Evolutionary conservation across 2,329 filamentous ascomycete species (phyloP), one percentile per base, ranked within the genome.

Genomic region (Penicillium olsonii): DNA sequence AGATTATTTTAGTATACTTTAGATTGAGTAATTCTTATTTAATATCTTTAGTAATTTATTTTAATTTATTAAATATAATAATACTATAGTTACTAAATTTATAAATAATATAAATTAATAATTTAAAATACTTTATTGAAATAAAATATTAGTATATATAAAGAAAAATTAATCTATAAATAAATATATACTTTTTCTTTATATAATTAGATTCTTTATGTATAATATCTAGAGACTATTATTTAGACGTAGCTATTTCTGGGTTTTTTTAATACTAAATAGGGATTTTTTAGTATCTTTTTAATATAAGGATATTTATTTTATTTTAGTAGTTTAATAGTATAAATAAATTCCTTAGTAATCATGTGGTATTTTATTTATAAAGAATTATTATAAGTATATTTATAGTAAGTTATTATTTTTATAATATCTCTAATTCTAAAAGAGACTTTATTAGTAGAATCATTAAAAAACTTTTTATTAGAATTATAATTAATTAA

Each of bases 141-240:
- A 19, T 15, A 6, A 38, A 17, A 20, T 37, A 5, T 50, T 44
- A 48, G 45, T 42, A 31, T 54, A 35, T 15, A 46, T 7, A 9
- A 31, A 3, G 19, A 29, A 26, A 33, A 19, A 5, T 22, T 15
- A 14, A n/a, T 14, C 8, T 17, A 37, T 26, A 18, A 20, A 24
- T 38, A 17, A 14, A 61, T 72, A 55, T 66, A 78, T 75, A 68
- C 26, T 71, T 67, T 61, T 75, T 76, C 41, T 68, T 65, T n/a
- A 77, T 59, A 56, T 78, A 75, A 48, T 78, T 75, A 3, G 76
- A 75, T 57, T 78, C 76, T 56, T 67, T 73, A 61, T 78, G 75
- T 24, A 68, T 69, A 37, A 76, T 71, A 48, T 66, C 67, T 29
- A 61, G 50, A 14, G 71, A 70, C 71, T 70, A 75, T 68, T 68